phyloP scores from a whole-genome alignment of 495 filamentous ascomycete genomes.

The Cercophora newfieldiana region DNA sequence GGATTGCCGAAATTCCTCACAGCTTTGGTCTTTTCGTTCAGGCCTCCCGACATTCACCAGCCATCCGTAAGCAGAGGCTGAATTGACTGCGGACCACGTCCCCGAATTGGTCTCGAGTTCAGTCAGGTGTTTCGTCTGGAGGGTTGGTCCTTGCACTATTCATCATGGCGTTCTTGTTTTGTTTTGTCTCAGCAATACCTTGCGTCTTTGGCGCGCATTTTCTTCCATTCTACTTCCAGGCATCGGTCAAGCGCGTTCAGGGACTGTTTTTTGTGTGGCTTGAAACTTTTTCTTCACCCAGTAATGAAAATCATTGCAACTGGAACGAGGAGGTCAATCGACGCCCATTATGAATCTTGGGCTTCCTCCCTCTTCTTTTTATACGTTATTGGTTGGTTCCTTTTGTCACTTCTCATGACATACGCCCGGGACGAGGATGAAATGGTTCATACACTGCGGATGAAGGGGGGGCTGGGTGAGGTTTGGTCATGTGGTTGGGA shows the following conservation, averaged over 20 bases:
- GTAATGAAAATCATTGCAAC: slow-evolving; percentile 9
- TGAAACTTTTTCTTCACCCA: background rate
- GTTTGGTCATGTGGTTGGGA: background rate
- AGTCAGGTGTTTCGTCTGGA: background rate
- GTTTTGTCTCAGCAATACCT: slow-evolving; percentile 4
- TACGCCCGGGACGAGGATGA: slow-evolving; percentile 4
- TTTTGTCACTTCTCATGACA: slow-evolving; percentile 8
- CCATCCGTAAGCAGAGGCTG: background rate
- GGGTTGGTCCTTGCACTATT: background rate
- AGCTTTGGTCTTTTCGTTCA: background rate
- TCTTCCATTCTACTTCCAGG: slow-evolving; percentile 1
- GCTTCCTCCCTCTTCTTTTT: background rate
- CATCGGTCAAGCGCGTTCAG: slow-evolving; percentile 19
- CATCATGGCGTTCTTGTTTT: slow-evolving; percentile 11
- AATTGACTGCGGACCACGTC: background rate
- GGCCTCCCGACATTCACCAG: background rate
- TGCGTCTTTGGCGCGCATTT: background rate
- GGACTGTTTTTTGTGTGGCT: background rate
- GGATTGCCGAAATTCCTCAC: too few species aligned
- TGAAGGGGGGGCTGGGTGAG: background rate
- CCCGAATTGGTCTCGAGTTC: background rate
- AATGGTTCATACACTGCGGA: background rate
- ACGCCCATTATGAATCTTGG: background rate
- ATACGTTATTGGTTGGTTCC: slow-evolving; percentile 9
- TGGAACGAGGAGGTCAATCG: background rate